phyloP scores from a whole-genome alignment of 2,329 filamentous ascomycete species.

The Aspergillus floridensis region DNA sequence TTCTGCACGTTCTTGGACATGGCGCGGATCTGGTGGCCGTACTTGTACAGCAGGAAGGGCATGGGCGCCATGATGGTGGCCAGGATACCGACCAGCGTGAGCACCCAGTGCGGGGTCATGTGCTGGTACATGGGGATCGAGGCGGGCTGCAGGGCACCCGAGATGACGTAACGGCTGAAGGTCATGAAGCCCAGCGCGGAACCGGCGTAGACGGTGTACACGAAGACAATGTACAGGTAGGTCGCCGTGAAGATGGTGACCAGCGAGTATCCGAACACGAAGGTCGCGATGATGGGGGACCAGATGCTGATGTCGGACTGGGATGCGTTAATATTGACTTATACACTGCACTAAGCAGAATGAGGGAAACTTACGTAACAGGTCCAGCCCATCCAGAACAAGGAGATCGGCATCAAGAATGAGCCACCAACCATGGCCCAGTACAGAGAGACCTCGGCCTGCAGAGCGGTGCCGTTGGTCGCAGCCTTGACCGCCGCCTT shows the following conservation, averaged over 20 bases:
- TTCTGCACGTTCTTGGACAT: conserved; percentile 1
- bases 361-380: neutral
- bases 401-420: neutral
- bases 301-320: conserved; percentile 5
- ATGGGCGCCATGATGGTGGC: neutral
- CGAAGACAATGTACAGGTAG: neutral
- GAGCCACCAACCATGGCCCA: conserved; percentile 2
- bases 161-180: neutral
- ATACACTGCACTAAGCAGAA: too few relatives aligned
- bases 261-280: conserved; percentile 1
- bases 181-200: neutral
- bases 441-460: neutral
- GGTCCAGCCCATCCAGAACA: conserved; percentile 5
- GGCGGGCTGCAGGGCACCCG: neutral
- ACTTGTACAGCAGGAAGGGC: neutral
- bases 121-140: conserved; percentile 2
- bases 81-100: conserved; percentile 3
- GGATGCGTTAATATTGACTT: neutral
- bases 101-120: conserved; percentile 3
- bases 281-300: neutral
- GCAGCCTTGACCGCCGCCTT: conserved; percentile 1
- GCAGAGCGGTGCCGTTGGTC: neutral
- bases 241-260: conserved; percentile 4
- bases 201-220: conserved; percentile 1
- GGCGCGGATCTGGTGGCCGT: neutral